Conservation (phyloP, 2,329 filamentous ascomycete species). For the Trichoderma simmonsii region DNA sequence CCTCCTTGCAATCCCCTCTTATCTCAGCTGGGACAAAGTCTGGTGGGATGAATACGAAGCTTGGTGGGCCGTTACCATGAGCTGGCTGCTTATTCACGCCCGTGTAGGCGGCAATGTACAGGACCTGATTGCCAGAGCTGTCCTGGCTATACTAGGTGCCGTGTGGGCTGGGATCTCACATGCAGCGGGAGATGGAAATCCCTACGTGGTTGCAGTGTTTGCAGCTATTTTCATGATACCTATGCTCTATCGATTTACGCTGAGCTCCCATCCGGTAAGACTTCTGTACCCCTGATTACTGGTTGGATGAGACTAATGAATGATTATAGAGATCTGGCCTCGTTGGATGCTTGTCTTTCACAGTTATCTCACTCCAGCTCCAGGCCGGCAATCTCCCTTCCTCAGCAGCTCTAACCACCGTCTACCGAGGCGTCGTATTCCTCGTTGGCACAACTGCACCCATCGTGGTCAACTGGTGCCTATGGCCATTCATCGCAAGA, state of each 20-base stretch:
- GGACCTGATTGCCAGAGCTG: slow-evolving; percentile 51
- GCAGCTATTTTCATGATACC: slow-evolving; percentile 56
- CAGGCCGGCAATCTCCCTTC: slow-evolving; percentile 31
- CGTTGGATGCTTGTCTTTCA: slow-evolving; percentile 56
- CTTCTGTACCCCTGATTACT: neutral
- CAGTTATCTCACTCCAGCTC: slow-evolving; percentile 49
- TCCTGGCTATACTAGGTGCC: slow-evolving; percentile 50
- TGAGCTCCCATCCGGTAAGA: slow-evolving; percentile 51
- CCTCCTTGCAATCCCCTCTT: slow-evolving; percentile 53
- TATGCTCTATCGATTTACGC: slow-evolving; percentile 56
- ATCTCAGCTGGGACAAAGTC: slow-evolving; percentile 39
- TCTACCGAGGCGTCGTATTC: slow-evolving; percentile 49
- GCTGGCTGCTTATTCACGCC: slow-evolving; percentile 51
- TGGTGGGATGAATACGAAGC: slow-evolving; percentile 56
- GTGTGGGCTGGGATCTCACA: slow-evolving; percentile 54
- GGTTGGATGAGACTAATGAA: slow-evolving; percentile 17
- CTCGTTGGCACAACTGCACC: slow-evolving; percentile 53
- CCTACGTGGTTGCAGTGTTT: slow-evolving; percentile 54
- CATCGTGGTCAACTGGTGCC: slow-evolving; percentile 55
- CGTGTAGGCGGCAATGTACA: slow-evolving; percentile 57
- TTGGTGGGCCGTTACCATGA: slow-evolving; percentile 59
- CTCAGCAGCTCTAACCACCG: slow-evolving; percentile 41
- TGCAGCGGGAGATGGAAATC: slow-evolving; percentile 49
- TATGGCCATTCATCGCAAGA: slow-evolving; percentile 60
- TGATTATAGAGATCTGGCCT: slow-evolving; percentile 50